Evolutionary conservation across 2,329 filamentous ascomycete genomes (phyloP), one percentile per base, ranked within the genome.

Genomic region (Exophiala sp.): DNA sequence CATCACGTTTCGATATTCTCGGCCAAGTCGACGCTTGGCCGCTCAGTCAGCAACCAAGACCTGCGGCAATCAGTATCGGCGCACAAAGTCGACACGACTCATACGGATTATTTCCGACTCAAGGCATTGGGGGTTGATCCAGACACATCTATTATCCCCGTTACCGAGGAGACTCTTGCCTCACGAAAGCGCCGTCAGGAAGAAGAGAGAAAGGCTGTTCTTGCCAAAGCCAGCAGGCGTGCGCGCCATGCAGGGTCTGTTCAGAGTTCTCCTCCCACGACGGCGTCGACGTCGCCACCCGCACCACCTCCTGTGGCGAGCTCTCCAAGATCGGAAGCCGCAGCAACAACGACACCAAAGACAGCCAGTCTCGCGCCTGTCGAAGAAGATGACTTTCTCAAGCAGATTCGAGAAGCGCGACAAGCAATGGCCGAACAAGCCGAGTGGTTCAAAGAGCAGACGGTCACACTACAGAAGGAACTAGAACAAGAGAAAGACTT

Each of bases 41-140:
- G 56, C 40, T 59, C 58, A n/a, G 41, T 45, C 3, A 55, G 52
- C 44, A 51, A 42, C 32, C 49, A 52, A 27, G 56, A 57, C 19
- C 43, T 58, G 32, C 57, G 59, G 43, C 50, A 55, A 40, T 58
- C 58, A 38, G 23, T 48, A 27, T 38, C 46, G n/a, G 43, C 38
- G 22, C 53, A 50, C 27, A 55, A 53, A 18, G 60, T 68, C 34
- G 71, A 73, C 58, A 70, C 69, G 2, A 76, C 74, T 0, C 66
- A 70, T 22, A 71, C 73, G 0, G 72, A 73, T 43, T 79, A 75
- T 61, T 79, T 78, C 64, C 64, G 68, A 37, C 64, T 77, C 23
- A 73, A 73, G 46, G 73, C 74, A 1, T 63, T 71, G 58, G 75
- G 75, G 7, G 63, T 76, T 39, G 68, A 73, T 49, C 64, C 66